Evolutionary conservation across 2,329 filamentous ascomycete genomes (phyloP), one percentile per base, ranked within the genome.

Genomic region (Hawksworthiomyces lignivorus): DNA sequence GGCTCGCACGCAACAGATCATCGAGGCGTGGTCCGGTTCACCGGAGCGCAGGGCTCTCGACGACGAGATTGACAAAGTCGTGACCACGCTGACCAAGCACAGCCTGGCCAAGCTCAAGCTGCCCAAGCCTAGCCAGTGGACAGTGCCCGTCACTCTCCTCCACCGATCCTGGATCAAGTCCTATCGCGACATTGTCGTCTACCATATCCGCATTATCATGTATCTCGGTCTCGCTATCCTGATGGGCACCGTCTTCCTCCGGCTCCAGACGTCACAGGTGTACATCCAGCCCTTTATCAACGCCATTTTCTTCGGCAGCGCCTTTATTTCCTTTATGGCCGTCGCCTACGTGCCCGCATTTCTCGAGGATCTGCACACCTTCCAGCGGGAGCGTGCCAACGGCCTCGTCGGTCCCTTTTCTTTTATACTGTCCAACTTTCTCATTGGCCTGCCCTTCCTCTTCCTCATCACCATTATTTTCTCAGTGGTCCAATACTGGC

Each of bases 211-310:
- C 4, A 70, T 92, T 31, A 81, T 75, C 30, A 94, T 94, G 86
- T 45, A 49, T 18, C 30, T 45, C 52, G 76, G 77, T 1, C 69
- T 94, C 14, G 86, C 86, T 1, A 76, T 92, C 52, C 82, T 92
- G 75, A 88, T 90, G 82, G 87, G 87, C 5, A 94, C 87, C 0
- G 84, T 94, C 11, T 94, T 85, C 81, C 65, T 94, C 12, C 77
- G 87, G 6, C 69, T 94, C 3, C 64, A 72, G 4, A 70, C 81
- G 0, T 65, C 70, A 0, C 87, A 94, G 56, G 66, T 72, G 43
- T 82, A 83, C 45, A 90, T 94, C 51, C 82, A 87, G 53, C 79
- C 86, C 0, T 84, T 86, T 53, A 87, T 80, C 60, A 94, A 94
- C 57, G 84, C 85, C 36, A 84, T 94, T 39, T 49, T 84, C 68